These are phyloP conservation scores for Gynandropsis gynandra DNA, from an alignment of 345 rosid species.

Conservation along the genomic window DNA sequence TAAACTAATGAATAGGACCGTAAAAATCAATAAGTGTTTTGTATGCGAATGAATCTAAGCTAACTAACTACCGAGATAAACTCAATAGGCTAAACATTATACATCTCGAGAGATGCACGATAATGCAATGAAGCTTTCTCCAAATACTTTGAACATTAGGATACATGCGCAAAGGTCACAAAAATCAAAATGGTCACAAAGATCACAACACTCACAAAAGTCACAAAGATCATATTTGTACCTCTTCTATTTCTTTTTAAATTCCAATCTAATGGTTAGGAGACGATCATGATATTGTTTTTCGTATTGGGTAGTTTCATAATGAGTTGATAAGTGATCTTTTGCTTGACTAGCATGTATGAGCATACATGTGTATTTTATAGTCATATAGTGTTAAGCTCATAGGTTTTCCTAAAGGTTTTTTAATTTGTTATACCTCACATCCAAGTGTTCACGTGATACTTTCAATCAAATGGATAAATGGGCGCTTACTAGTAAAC, in stretches of 20 bases:
- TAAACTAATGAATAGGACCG: too few species aligned
- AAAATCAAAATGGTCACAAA: too few species aligned
- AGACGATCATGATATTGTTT: background rate
- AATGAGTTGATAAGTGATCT: background rate
- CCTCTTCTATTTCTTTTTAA: background rate
- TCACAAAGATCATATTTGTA: too few species aligned
- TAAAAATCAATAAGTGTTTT: too few species aligned
- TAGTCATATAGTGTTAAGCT: background rate
- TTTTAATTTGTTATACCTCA: slow-evolving; percentile 30
- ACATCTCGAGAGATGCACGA: too few species aligned
- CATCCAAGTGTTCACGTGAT: slow-evolving; percentile 67
- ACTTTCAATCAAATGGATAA: slow-evolving; percentile 73
- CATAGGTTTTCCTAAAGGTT: slow-evolving; percentile 14
- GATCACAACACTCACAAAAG: too few species aligned
- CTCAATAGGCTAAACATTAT: too few species aligned
- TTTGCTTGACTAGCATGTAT: background rate
- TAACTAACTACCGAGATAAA: too few species aligned
- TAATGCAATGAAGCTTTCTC: too few species aligned
- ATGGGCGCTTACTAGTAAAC: slow-evolving; percentile 10
- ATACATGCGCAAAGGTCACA: too few species aligned
- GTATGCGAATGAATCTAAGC: too few species aligned
- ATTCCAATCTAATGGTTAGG: background rate
- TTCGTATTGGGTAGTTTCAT: background rate
- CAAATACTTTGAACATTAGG: too few species aligned
- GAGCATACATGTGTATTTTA: background rate